A percentile compares a stretch with the other conserved stretches of the same genome.
Conservation (phyloP, 2,329 filamentous ascomycete species). For the Fusarium albosuccineum region DNA sequence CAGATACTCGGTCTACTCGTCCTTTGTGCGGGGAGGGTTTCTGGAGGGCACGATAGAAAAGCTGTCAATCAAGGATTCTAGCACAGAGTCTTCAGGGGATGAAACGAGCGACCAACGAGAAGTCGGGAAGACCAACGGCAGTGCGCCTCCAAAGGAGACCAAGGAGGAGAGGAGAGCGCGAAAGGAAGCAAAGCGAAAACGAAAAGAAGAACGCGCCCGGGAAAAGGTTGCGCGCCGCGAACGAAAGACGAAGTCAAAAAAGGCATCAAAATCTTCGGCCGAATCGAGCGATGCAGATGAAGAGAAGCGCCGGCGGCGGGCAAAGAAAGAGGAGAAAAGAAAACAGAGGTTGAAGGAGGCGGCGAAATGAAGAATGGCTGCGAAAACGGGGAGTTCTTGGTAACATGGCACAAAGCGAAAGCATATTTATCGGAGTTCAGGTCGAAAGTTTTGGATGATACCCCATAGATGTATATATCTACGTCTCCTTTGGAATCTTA, state of each 20-base stretch:
- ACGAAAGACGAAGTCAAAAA: conserved; percentile 43
- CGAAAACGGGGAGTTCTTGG: conserved; percentile 17
- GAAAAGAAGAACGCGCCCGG: conserved; percentile 45
- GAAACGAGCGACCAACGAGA: conserved; percentile 50
- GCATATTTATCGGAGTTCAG: conserved; percentile 47
- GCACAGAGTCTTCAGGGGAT: conserved; percentile 45
- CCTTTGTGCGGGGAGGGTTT: conserved; percentile 85
- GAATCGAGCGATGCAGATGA: conserved; percentile 52
- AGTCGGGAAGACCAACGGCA: conserved; percentile 20
- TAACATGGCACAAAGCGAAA: conserved; percentile 29
- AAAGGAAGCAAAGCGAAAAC: conserved; percentile 50
- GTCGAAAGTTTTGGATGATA: conserved; percentile 48
- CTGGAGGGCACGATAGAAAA: conserved; percentile 76
- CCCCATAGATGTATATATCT: conserved; percentile 47
- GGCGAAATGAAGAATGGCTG: conserved; percentile 26
- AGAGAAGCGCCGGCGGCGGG: conserved; percentile 61
- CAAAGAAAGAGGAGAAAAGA: conserved; percentile 58
- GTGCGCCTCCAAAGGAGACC: conserved; percentile 51
- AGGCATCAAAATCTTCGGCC: conserved; percentile 45
- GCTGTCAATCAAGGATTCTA: conserved; percentile 45
- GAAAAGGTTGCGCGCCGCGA: conserved; percentile 42
- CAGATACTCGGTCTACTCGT: conserved; percentile 80
- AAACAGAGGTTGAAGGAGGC: conserved; percentile 47
- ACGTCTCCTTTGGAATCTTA: conserved; percentile 73
- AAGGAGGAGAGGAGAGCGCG: conserved; percentile 59